Evolutionary conservation across 2,329 filamentous ascomycete species (phyloP), one percentile per base, ranked within the genome.

Genomic region (Diaporthe nobilis): DNA sequence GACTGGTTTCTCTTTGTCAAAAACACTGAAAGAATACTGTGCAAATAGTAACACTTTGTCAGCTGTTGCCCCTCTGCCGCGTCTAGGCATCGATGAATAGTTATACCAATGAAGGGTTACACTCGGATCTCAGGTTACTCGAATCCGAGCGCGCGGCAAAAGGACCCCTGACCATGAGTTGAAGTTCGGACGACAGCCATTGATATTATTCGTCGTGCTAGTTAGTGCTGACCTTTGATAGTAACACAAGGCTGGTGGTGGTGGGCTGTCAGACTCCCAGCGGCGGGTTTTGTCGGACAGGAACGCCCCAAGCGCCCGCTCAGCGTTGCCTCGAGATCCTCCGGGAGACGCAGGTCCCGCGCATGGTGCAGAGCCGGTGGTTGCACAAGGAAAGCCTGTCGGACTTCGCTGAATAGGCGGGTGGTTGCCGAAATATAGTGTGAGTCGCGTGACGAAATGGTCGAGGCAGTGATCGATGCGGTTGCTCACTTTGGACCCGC

Each of bases 191-290:
- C n/a, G 61, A 34, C 42, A 65, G 39, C 42, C 42, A 13, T 12
- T 65, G 8, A 17, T 12, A 15, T 20, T 34, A 4, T 34, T 31
- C 12, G 42, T 12, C 8, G 42, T 15, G 28, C 25, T 65, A 65
- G 28, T 65, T 65, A 65, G 61, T 65, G 61, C 61, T 65, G 61
- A 65, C 42, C 6, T 6, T 7, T 13, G 39, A 34, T 31, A 31
- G 12, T n/a, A 34, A 34, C 25, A 15, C 17, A 34, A n/a, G 12
- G 34, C 39, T 12, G 28, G 9, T 20, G n/a, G 9, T 20, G n/a
- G 39, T 47, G 60, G 9, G 20, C 5, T 65, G 61, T 65, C 25
- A 65, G 61, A 47, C 28, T 65, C 61, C 28, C 10, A 34, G 61
- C 42, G 61, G 61, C 61, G 25, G 42, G 39, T 34, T 15, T 47